Evolutionary conservation across 345 rosid genomes (phyloP), one percentile per base, ranked within the genome.

Genomic region (Populus pruinosa): DNA sequence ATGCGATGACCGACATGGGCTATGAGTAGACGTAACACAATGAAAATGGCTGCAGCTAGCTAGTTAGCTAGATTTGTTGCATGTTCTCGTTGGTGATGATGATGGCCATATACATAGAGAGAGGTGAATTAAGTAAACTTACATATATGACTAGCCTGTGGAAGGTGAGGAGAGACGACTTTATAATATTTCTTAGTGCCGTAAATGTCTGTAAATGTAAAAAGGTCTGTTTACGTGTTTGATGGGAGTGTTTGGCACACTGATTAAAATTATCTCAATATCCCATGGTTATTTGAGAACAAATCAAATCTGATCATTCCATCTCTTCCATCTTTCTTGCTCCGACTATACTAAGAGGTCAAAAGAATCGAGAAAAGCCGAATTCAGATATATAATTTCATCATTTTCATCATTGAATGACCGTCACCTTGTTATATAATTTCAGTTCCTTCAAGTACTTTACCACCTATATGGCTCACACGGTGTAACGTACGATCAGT

Each of bases 21-120:
- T 1, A 23, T n/a, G 44, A 71, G 11, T 14, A 31, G 49, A 35
- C 82, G 78, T 9, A 44, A 78, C 85, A 3, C 8, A 49, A 39
- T 20, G 27, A 59, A 71, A 23, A 14, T 68, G 70, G 23, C 6
- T 20, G 13, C 44, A 2, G 44, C 11, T 41, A 41, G 44, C 62
- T 55, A 21, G 61, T 12, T 55, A n/a, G 27, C 29, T 3, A 59
- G 29, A n/a, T 27, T 10, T 59, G 63, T 59, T 59, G 14, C 63
- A 10, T 3, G 63, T 3, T 59, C 63, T 59, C 23, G 63, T 23
- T 10, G 29, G 29, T 2, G 63, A n/a, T n/a, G 29, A 59, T n/a
- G 63, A 23, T 13, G 21, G 39, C 20, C 31, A 21, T 23, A 6
- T 39, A 21, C 14, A 25, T 13, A 69, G 2, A 16, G 55, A 49